Conservation (phyloP, 805 yeast species). For the Candida montana region DNA sequence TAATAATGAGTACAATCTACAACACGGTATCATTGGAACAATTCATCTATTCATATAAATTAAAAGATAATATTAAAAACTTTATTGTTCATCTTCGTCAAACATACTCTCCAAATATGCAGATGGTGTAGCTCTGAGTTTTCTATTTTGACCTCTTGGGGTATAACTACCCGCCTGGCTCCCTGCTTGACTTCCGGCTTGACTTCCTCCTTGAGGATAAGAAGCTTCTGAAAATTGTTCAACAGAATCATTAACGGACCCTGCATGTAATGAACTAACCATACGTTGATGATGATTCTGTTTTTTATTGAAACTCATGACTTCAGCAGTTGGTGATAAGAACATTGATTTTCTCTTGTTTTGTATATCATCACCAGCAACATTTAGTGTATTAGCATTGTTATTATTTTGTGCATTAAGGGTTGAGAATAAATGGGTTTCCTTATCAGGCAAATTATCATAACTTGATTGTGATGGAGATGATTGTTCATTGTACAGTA, state of each 20-base stretch:
- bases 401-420: conserved; percentile 8
- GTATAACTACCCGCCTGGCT: background rate
- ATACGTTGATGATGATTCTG: conserved; percentile 36
- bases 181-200: background rate
- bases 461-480: conserved; percentile 8
- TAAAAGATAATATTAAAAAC: too few species aligned
- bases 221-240: conserved; percentile 2
- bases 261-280: conserved; percentile 16
- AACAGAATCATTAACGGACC: conserved; percentile 19
- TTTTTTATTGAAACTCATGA: conserved; percentile 40
- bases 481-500: conserved; percentile 14
- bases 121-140: conserved; percentile 35
- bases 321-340: conserved; percentile 77
- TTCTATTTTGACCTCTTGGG: conserved; percentile 13
- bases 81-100: conserved; percentile 25
- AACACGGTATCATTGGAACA: too few species aligned
- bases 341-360: conserved; percentile 41
- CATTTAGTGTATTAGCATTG: too few species aligned
- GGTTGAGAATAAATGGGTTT: conserved; percentile 18
- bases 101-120: conserved; percentile 47
- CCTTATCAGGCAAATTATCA: conserved; percentile 12
- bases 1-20: too few species aligned
- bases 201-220: conserved; percentile 9
- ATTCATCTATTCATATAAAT: too few species aligned
- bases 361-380: conserved; percentile 2